A percentile compares a stretch with the other conserved stretches of the same genome.
These are phyloP conservation scores for Cokeromyces recurvatus DNA, from an alignment of 371 early-diverging fungal species.

Conservation along the genomic window DNA sequence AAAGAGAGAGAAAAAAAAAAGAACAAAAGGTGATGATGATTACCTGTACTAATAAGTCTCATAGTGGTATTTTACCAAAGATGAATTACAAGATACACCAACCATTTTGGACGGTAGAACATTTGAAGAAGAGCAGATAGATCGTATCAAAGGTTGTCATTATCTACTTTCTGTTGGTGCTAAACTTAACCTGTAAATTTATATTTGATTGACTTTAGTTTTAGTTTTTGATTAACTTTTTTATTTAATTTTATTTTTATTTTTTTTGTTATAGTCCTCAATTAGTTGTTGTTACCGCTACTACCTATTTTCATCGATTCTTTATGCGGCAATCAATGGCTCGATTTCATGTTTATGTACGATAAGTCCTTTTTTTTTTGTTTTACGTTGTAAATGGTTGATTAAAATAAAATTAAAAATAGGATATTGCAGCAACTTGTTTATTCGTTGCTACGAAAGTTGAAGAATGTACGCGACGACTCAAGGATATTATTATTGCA, in stretches of 20 bases:
- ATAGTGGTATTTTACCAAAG: conserved; percentile 69
- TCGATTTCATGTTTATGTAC: conserved; percentile 61
- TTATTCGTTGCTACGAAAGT: conserved; percentile 77
- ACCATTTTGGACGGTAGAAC: conserved; percentile 48
- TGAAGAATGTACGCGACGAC: conserved; percentile 68
- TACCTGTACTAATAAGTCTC: no score
- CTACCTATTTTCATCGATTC: conserved; percentile 75
- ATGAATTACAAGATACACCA: conserved; percentile 63
- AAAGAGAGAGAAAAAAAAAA: no score
- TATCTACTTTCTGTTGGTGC: conserved; percentile 64
- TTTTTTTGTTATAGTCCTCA: conserved; percentile 45
- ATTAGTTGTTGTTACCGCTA: conserved; percentile 64
- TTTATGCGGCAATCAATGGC: conserved; percentile 74
- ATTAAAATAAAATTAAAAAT: neutral
- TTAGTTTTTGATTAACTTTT: neutral
- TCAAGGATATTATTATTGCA: conserved; percentile 53
- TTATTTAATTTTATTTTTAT: neutral
- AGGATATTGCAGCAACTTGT: conserved; percentile 78
- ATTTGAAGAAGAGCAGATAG: conserved; percentile 48
- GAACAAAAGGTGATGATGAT: no score
- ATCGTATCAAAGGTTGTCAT: conserved; percentile 60
- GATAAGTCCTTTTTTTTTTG: conserved; percentile 6
- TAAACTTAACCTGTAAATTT: conserved; percentile 52
- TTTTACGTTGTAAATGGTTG: no score
- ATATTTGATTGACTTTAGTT: neutral